Conservation (phyloP, 768 basidiomycete genomes). For the Podaxis mareebaensis region DNA sequence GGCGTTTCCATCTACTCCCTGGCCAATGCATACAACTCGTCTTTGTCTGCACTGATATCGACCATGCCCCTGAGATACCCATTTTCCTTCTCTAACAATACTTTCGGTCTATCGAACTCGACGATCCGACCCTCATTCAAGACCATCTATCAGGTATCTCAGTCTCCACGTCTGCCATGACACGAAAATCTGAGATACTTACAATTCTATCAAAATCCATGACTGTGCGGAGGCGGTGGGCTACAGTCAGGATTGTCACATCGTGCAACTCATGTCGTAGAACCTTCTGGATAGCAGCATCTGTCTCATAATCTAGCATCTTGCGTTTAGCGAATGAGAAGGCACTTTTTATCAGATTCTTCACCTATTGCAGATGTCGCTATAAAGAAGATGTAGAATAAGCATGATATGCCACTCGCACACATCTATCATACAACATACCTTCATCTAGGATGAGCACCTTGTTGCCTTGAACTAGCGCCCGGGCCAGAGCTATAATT, state of each 20-base stretch:
- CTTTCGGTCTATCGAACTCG: conserved; percentile 54
- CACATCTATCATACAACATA: neutral
- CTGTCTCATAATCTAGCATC: conserved; percentile 55
- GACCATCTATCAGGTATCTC: conserved; percentile 38
- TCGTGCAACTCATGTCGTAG: conserved; percentile 66
- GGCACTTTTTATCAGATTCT: neutral
- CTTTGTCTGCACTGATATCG: conserved; percentile 43
- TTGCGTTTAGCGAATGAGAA: neutral
- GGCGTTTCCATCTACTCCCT: neutral
- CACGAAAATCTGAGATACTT: conserved; percentile 19
- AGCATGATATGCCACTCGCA: neutral
- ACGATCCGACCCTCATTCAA: conserved; percentile 58
- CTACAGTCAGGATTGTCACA: conserved; percentile 65
- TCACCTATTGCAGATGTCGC: conserved; percentile 52
- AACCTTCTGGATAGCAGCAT: conserved; percentile 68
- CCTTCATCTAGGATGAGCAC: conserved; percentile 68
- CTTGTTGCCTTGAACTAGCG: conserved; percentile 57
- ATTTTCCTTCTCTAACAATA: conserved; percentile 43
- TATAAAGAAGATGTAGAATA: conserved; percentile 13
- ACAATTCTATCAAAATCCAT: conserved; percentile 65
- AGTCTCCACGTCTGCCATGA: neutral
- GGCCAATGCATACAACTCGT: conserved; percentile 36
- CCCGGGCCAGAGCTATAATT: conserved; percentile 64
- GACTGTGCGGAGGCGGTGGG: conserved; percentile 67
- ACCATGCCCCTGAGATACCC: conserved; percentile 43